Percentiles rank a stretch among this genome's conserved stretches.
phyloP scores from a whole-genome alignment of 2,329 filamentous ascomycete species.

The Claviceps cyperi region DNA sequence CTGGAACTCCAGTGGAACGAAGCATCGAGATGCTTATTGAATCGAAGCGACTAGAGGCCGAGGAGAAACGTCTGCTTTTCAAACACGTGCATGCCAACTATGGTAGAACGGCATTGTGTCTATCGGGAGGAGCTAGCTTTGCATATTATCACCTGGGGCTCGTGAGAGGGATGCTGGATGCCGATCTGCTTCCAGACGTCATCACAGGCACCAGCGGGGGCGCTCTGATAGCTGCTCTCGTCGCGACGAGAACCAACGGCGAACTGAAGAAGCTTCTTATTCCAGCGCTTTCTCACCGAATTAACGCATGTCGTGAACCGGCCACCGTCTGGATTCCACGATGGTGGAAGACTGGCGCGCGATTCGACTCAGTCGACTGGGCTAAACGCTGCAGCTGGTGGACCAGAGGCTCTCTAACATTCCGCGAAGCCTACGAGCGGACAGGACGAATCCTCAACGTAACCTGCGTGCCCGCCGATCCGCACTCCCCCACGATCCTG shows the following conservation, averaged over 20 bases:
- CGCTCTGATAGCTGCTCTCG: constrained; percentile 72
- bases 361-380: constrained; percentile 92
- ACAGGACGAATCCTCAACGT: constrained; percentile 93
- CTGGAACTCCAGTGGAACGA: constrained; percentile 37
- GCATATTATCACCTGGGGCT: constrained; percentile 96
- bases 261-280: constrained; percentile 77
- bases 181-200: constrained; percentile 73
- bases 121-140: constrained; percentile 87
- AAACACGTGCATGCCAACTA: constrained; percentile 84
- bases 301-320: constrained; percentile 72
- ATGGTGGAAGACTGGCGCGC: constrained; percentile 85
- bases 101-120: constrained; percentile 79
- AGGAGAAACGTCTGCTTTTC: constrained; percentile 70
- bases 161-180: constrained; percentile 75
- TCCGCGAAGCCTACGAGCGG: constrained; percentile 83
- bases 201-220: constrained; percentile 95
- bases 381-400: constrained; percentile 78
- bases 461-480: constrained; percentile 88
- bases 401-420: constrained; percentile 80
- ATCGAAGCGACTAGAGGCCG: constrained; percentile 50
- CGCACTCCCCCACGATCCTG: constrained; percentile 80
- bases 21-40: constrained; percentile 52
- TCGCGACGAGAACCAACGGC: constrained; percentile 81
- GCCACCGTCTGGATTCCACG: constrained; percentile 62
- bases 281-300: constrained; percentile 70